Conservation (phyloP, 106 monocot genomes). For the Xerophyta viscosa region DNA sequence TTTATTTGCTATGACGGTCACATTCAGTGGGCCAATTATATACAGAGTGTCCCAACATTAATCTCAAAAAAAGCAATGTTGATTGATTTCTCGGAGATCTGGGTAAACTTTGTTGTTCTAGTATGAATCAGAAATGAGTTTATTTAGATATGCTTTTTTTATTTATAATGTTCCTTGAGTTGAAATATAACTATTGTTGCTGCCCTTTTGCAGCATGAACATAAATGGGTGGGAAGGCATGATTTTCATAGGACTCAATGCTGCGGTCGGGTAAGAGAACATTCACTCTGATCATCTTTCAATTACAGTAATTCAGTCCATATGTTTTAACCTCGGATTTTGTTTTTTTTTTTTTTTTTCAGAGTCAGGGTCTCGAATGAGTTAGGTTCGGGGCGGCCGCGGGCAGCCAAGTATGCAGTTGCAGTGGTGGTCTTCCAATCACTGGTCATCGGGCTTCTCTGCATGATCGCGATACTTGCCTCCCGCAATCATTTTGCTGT, state of each 20-base stretch:
- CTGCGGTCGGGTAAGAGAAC: conserved; percentile 53
- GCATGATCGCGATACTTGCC: conserved; percentile 39
- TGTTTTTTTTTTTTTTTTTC: neutral
- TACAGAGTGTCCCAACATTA: too few species aligned
- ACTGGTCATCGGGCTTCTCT: conserved; percentile 42
- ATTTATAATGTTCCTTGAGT: too few species aligned
- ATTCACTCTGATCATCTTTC: neutral
- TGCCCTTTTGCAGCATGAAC: conserved; percentile 58
- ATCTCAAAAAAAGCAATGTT: too few species aligned
- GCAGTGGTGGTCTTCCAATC: conserved; percentile 49
- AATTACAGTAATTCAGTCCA: neutral
- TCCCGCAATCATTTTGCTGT: conserved; percentile 35
- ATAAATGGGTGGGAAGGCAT: conserved; percentile 85
- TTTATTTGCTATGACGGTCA: too few species aligned
- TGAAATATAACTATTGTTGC: too few species aligned
- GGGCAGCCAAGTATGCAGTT: conserved; percentile 58
- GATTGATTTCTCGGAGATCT: too few species aligned
- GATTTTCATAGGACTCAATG: conserved; percentile 74
- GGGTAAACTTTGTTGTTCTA: too few species aligned
- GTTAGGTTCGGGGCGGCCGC: conserved; percentile 52
- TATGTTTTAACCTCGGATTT: too few species aligned
- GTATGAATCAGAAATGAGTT: neutral
- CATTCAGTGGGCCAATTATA: too few species aligned
- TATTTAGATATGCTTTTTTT: neutral
- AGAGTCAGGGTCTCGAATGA: conserved; percentile 93